Evolutionary conservation across 495 filamentous ascomycete species (phyloP), one percentile per base, ranked within the genome.

Genomic region (Penicillium riverlandense): DNA sequence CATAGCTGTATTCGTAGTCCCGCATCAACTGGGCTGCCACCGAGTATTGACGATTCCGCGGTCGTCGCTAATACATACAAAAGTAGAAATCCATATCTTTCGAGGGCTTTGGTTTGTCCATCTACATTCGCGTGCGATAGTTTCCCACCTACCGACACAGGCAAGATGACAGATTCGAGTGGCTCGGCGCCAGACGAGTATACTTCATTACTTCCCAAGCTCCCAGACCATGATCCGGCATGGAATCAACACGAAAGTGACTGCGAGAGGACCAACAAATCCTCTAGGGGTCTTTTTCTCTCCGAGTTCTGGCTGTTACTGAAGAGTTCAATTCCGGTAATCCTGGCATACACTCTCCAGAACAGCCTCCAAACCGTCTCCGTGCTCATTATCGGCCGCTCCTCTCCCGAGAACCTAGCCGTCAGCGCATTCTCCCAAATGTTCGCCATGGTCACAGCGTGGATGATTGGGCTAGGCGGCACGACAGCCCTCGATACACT

Each of bases 371-470:
- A 96, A 61, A 95, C 90, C 0, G 59, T 85, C 13, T 92, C 89
- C 0, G 85, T 95, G 6, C 64, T 96, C 29, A 83, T 95, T 11
- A 87, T 88, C 13, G 90, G 90, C 14, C 80, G 88, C 8, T 70
- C 87, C 8, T 88, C 84, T 1, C 86, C 90, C 1, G 81, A 91
- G 59, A 80, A 88, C 13, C 70, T 96, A 8, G 85, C 90, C 2
- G 85, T 85, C 0, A 84, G 86, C 6, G 89, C 90, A 8, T 95
- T 95, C 63, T 84, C 85, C 0, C 88, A 91, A 65, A 90, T 95
- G 90, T 96, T 95, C 49, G 90, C 90, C 34, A 86, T 89, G 83
- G 80, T 86, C 9, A 91, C 87, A 1, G 90, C 77, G 1, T 95
- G 90, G 90, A 72, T 96, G 40, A 85, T 96, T 54, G 90, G 83